Evolutionary conservation across 805 yeast genomes (phyloP), one percentile per base, ranked within the genome.

Genomic region (Myxozyma mucilagina): DNA sequence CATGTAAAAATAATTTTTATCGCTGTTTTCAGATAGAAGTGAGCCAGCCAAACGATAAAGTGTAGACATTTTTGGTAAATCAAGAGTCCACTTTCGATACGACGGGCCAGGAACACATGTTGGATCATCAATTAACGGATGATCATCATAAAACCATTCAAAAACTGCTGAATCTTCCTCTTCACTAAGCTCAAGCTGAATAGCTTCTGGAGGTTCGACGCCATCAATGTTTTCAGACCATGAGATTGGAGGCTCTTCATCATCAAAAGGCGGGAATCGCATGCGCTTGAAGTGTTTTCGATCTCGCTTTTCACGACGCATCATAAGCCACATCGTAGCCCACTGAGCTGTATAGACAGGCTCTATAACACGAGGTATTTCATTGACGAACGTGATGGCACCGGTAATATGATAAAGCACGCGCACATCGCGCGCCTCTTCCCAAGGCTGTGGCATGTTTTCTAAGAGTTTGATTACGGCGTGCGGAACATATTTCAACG

Each of bases 361-460:
- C 70, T 89, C 96, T 16, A 90, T 87, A 3, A 94, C 98, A 67
- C 96, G 78, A 0, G 98, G 97, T 3, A 83, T 80, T 71, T 94
- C 98, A 72, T 93, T 87, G 20, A 94, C 97, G 78, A 94, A 91
- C 0, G 99, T 90, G 18, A 94, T 87, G 13, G 99, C 97, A 31
- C 99, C 99, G 0, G 94, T 84, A 20, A 82, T 81, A 70, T 94
- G 99, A 72, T 94, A 94, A 45, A 93, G 74, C 6, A 93, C 98
- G 60, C 82, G 84, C 24, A 94, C 98, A 47, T 89, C 96, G 63
- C 89, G 89, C 1, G 82, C 77, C 55, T 84, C 82, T 72, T 94
- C 98, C 99, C 99, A 94, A 0, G 99, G 99, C 72, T 91, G 96
- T 0, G 99, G 99, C 93, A 94, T 93, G 70, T 90, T 91, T 70